Evolutionary conservation across 306 rosid genomes (phyloP).

Genomic region (Lathyrus tuberosus): DNA sequence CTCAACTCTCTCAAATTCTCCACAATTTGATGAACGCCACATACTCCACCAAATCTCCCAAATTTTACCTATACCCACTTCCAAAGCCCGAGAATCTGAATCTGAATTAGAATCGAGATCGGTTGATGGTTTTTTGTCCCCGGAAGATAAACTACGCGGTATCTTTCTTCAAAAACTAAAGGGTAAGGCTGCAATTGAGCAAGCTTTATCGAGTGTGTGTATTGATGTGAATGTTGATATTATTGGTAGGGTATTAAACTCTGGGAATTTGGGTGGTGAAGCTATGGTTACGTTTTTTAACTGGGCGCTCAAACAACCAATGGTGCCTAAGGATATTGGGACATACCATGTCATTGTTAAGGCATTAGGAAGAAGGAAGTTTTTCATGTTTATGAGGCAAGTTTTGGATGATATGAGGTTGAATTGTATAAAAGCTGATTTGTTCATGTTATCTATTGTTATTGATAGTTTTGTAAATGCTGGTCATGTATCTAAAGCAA

Average conservation of each 20-base stretch:
- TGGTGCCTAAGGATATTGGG: constrained; percentile 46
- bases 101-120: constrained; percentile 29
- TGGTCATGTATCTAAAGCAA: constrained; percentile 65
- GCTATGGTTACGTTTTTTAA: constrained; percentile 72
- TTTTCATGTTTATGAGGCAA: constrained; percentile 51
- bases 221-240: constrained; percentile 56
- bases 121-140: constrained; percentile 63
- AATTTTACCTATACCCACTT: constrained; percentile 45
- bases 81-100: constrained; percentile 9
- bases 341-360: constrained; percentile 61
- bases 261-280: constrained; percentile 70
- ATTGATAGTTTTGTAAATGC: constrained; percentile 73
- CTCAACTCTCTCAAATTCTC: constrained; percentile 35
- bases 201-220: constrained; percentile 52
- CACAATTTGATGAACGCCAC: constrained; percentile 46
- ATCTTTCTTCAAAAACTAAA: constrained; percentile 76
- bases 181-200: constrained; percentile 67
- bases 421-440: constrained; percentile 49
- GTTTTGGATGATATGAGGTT: constrained; percentile 53
- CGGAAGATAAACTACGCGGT: constrained; percentile 79
- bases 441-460: constrained; percentile 55
- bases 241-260: constrained; percentile 53
- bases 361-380: constrained; percentile 82
- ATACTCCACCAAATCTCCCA: constrained; percentile 59
- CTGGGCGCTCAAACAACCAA: constrained; percentile 74